Evolutionary conservation across 176 grass and related monocot genomes (phyloP), one percentile per base, ranked within the genome.

Genomic region (Secale cereale): DNA sequence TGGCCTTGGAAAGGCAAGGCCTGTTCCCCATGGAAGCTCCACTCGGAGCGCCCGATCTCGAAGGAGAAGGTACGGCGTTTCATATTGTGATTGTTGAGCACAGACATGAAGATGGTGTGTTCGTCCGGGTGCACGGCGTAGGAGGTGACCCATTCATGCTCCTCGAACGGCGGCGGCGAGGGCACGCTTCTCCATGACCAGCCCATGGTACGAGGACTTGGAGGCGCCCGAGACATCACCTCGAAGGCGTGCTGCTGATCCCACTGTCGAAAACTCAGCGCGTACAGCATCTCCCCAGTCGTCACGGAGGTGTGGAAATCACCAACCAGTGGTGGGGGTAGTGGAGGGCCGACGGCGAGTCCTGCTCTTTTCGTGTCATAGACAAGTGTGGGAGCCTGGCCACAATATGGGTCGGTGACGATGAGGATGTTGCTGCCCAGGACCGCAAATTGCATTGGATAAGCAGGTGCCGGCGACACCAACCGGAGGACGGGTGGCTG

Each of bases 61-160:
- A 85, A 78, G 3, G 83, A 85, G 43, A 56, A 50, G 15, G 16
- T 77, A 26, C 73, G 23, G 6, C 62, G 27, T 30, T 29, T 50
- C 15, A 17, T 5, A 30, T 30, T 30, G 27, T 2, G 2, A 20
- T 7, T 23, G 37, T 40, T 16, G 20, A 5, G 2, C 17, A 10
- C 28, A 57, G 68, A 15, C 82, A 84, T 76, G 28, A 76, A 84
- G 59, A 76, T 65, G 59, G 70, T 84, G 59, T 5, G 14, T 3
- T 40, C 59, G 1, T 84, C 71, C 0, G 82, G 73, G 39, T 84
- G 71, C 70, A 65, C 10, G 3, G 59, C 71, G 5, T 76, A 76
- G 41, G 59, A 76, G 20, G 56, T 25, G 25, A 83, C 10, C 26
- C 7, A n/a, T 19, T 83, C 56, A 3, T 25, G 0, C 1, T 0